phyloP scores from a whole-genome alignment of 352 stramenopile genomes.

The Phytophthora chlamydospora region DNA sequence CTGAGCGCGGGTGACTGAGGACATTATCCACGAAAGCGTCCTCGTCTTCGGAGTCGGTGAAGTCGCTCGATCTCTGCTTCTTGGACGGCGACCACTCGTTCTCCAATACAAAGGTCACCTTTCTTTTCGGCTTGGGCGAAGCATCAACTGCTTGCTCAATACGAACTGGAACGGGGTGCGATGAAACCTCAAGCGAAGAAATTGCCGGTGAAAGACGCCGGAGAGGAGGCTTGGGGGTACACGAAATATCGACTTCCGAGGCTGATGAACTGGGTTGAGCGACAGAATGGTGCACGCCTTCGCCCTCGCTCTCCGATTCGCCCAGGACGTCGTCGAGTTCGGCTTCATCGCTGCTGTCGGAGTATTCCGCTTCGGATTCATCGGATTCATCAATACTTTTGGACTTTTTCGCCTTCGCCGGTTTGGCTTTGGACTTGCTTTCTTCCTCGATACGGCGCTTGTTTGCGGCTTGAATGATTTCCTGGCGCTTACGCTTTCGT shows the following conservation, averaged over 20 bases:
- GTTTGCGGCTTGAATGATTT: slow-evolving; percentile 66
- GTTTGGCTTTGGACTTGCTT: slow-evolving; percentile 30
- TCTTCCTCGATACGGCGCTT: slow-evolving; percentile 33
- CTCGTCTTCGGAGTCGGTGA: slow-evolving; percentile 32
- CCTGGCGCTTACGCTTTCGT: slow-evolving; percentile 70
- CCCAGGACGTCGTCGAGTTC: slow-evolving; percentile 33
- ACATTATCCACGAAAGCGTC: slow-evolving; percentile 38
- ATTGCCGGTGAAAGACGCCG: neutral
- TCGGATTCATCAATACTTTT: slow-evolving; percentile 49
- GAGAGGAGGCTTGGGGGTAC: slow-evolving; percentile 21
- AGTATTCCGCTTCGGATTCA: slow-evolving; percentile 50
- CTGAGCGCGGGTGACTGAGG: slow-evolving; percentile 14
- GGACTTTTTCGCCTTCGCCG: slow-evolving; percentile 39
- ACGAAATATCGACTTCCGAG: slow-evolving; percentile 34
- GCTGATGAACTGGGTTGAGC: neutral
- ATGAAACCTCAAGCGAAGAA: slow-evolving; percentile 24
- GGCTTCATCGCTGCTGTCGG: slow-evolving; percentile 45
- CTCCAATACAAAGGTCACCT: slow-evolving; percentile 33
- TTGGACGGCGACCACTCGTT: slow-evolving; percentile 21
- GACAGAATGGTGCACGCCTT: slow-evolving; percentile 20
- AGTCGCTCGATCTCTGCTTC: slow-evolving; percentile 23
- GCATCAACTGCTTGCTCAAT: neutral
- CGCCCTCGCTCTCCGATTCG: slow-evolving; percentile 35
- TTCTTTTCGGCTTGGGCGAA: slow-evolving; percentile 22
- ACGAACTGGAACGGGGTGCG: slow-evolving; percentile 6